Conservation (phyloP, 2,329 filamentous ascomycete species). For the Trichoderma atrobrunneum region DNA sequence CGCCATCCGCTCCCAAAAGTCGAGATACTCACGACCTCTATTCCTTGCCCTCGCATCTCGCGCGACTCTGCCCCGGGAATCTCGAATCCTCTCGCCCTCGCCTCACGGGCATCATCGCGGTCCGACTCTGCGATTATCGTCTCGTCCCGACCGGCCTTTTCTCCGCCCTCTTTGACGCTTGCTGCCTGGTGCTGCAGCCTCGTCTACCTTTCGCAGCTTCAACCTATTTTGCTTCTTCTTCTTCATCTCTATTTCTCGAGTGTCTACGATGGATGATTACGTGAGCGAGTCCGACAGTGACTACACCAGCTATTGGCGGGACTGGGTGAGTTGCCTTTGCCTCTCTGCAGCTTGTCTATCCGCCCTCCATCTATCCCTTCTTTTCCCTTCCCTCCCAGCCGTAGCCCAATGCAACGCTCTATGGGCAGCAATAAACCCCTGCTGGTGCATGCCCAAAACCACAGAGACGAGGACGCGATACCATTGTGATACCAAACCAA, state of each 20-base stretch:
- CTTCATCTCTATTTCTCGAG: background rate
- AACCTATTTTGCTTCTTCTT: background rate
- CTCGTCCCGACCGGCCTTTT: background rate
- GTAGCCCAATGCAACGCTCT: background rate
- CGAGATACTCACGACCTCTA: background rate
- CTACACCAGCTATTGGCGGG: conserved; percentile 98
- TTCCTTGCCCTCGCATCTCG: background rate
- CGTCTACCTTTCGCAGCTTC: background rate
- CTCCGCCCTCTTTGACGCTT: background rate
- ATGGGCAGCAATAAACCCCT: background rate
- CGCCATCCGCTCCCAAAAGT: background rate
- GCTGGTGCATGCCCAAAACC: background rate
- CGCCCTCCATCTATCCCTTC: background rate
- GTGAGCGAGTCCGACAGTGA: conserved; percentile 97
- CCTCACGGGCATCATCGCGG: background rate
- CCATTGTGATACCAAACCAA: background rate
- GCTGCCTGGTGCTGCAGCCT: conserved; percentile 25
- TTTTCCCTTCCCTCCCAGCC: background rate
- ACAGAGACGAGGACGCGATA: too few relatives aligned
- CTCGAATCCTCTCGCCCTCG: background rate
- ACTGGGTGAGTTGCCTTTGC: conserved; percentile 73
- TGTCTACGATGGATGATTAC: conserved; percentile 82
- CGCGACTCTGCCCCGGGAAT: background rate
- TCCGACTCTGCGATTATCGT: background rate
- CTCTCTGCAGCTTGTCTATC: background rate